Conservation (phyloP, 768 basidiomycete genomes). For the Hygrocybe punicea region DNA sequence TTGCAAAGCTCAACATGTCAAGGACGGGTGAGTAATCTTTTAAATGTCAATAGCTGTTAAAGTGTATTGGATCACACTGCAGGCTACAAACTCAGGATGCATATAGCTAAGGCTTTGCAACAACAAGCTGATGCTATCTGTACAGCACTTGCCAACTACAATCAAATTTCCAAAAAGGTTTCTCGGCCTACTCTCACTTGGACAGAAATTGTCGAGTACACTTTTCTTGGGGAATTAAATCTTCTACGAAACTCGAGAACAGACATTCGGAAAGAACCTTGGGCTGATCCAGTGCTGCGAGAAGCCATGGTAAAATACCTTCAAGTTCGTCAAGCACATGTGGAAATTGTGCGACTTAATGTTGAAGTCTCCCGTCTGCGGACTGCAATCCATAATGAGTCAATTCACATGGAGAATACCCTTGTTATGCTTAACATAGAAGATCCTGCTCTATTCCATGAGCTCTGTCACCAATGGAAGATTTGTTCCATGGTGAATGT, state of each 20-base stretch:
- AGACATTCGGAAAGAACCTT: constrained; percentile 26
- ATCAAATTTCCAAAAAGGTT: constrained; percentile 22
- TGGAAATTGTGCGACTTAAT: constrained; percentile 32
- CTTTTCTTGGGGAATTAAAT: constrained; percentile 30
- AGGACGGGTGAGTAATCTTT: constrained; percentile 17
- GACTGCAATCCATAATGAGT: constrained; percentile 28
- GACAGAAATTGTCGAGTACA: constrained; percentile 16
- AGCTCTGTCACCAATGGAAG: not conserved
- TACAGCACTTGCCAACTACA: constrained; percentile 31
- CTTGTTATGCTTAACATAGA: not conserved
- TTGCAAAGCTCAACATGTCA: constrained; percentile 21
- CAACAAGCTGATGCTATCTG: constrained; percentile 29
- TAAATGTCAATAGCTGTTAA: constrained; percentile 11
- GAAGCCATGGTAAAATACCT: constrained; percentile 26
- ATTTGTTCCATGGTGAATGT: too few relatives aligned
- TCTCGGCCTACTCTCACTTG: constrained; percentile 20
- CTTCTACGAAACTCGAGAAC: constrained; percentile 30
- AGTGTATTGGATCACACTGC: not conserved
- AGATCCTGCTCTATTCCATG: not conserved
- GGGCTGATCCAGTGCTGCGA: constrained; percentile 26
- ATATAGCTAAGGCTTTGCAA: constrained; percentile 36
- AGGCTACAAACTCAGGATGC: constrained; percentile 35
- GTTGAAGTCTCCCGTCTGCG: constrained; percentile 30
- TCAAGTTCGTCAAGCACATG: constrained; percentile 26
- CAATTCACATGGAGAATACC: not conserved